Percentiles rank a stretch among this genome's conserved stretches.
Evolutionary conservation across 129 eudicot genomes (phyloP).

Genomic region (Glebionis coronaria): DNA sequence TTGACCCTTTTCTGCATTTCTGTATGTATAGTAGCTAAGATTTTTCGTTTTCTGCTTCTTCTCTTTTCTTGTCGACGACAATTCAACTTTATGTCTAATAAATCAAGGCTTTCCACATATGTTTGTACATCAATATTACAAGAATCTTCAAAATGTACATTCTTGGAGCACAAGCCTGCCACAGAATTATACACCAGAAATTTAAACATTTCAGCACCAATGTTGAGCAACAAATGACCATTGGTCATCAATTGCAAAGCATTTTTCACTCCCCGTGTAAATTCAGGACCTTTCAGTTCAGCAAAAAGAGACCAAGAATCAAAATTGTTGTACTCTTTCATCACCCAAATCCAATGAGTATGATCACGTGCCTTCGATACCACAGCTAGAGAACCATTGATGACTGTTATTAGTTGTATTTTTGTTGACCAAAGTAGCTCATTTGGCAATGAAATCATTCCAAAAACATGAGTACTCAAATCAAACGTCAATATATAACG

Average conservation of each 20-base stretch:
- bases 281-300: no score
- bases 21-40: no score
- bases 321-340: background rate
- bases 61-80: background rate
- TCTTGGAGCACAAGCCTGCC: background rate
- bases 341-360: background rate
- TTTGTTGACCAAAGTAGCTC: no score
- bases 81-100: background rate
- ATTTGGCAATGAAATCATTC: background rate
- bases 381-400: background rate
- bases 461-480: constrained; percentile 1
- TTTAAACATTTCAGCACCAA: background rate
- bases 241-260: background rate
- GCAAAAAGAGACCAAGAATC: background rate
- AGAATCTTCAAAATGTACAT: background rate
- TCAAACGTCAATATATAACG: background rate
- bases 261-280: background rate
- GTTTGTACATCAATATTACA: background rate
- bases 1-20: no score
- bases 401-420: background rate
- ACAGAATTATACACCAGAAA: background rate
- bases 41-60: background rate
- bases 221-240: background rate
- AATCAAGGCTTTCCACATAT: constrained; percentile 7
- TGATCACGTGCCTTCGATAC: background rate